These are phyloP conservation scores for Phytopythium mirpurense DNA, from an alignment of 352 stramenopile genomes.

Conservation along the genomic window DNA sequence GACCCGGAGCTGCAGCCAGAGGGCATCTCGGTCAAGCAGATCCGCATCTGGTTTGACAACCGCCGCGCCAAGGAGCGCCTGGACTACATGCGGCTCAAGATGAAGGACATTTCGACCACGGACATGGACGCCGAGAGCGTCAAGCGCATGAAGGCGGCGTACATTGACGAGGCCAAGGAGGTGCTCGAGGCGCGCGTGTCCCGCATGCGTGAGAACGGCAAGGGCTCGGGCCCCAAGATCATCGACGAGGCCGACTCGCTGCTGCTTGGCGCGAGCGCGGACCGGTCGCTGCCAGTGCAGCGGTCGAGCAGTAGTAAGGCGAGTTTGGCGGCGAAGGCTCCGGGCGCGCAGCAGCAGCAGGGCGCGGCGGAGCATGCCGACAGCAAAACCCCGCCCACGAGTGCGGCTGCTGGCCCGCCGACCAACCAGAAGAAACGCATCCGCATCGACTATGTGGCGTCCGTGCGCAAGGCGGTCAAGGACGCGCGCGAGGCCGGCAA, in stretches of 20 bases:
- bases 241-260: constrained; percentile 80
- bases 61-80: constrained; percentile 77
- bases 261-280: constrained; percentile 37
- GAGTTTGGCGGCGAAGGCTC: constrained; percentile 23
- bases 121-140: constrained; percentile 81
- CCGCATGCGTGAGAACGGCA: constrained; percentile 71
- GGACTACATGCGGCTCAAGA: constrained; percentile 88
- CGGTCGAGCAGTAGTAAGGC: constrained; percentile 24
- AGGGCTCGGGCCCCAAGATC: constrained; percentile 46
- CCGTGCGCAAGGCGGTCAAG: constrained; percentile 74
- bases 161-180: constrained; percentile 87
- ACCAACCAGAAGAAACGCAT: constrained; percentile 73
- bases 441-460: constrained; percentile 83
- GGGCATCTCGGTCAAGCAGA: constrained; percentile 85
- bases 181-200: constrained; percentile 80
- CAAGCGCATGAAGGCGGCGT: constrained; percentile 85
- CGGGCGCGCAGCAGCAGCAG: neutral
- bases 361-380: constrained; percentile 1
- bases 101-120: constrained; percentile 83
- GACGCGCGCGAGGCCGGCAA: constrained; percentile 70
- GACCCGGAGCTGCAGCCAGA: constrained; percentile 82
- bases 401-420: constrained; percentile 7
- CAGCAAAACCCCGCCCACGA: neutral
- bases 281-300: constrained; percentile 33
- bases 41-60: constrained; percentile 88